These are phyloP conservation scores for Cladosporium velox DNA, from an alignment of 2,329 filamentous ascomycete genomes.

Conservation along the genomic window DNA sequence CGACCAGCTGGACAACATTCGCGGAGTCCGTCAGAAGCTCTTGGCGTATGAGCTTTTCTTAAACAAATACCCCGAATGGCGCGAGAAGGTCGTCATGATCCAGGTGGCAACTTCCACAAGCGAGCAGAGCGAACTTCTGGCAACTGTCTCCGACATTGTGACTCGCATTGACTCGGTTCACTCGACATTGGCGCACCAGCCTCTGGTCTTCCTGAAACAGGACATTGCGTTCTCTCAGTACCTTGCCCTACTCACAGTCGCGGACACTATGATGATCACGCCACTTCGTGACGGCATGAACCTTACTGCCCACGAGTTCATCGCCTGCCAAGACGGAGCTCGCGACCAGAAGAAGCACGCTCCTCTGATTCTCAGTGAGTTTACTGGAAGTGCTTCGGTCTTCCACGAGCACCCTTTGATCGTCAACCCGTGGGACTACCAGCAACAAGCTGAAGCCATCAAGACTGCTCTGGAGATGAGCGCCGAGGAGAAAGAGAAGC, in stretches of 20 bases:
- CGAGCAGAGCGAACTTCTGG: slow-evolving; percentile 83
- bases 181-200: slow-evolving; percentile 88
- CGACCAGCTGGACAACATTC: slow-evolving; percentile 90
- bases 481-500: slow-evolving; percentile 68
- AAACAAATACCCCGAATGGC: slow-evolving; percentile 89
- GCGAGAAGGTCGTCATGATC: slow-evolving; percentile 82
- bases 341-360: slow-evolving; percentile 78
- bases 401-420: slow-evolving; percentile 79
- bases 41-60: slow-evolving; percentile 90
- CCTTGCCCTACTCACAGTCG: slow-evolving; percentile 84
- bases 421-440: slow-evolving; percentile 95
- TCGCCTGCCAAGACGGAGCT: slow-evolving; percentile 86
- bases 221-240: slow-evolving; percentile 93
- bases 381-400: slow-evolving; percentile 86
- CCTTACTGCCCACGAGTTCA: slow-evolving; percentile 88
- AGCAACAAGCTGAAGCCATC: slow-evolving; percentile 83
- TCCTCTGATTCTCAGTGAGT: slow-evolving; percentile 89
- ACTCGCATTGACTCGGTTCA: slow-evolving; percentile 90
- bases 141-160: slow-evolving; percentile 88
- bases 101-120: slow-evolving; percentile 91
- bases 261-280: slow-evolving; percentile 90
- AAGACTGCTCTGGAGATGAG: slow-evolving; percentile 79
- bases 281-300: slow-evolving; percentile 98
- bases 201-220: slow-evolving; percentile 90
- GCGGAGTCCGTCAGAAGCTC: slow-evolving; percentile 90